Percentiles rank a stretch among this genome's conserved stretches.
Conservation (phyloP, 2,329 filamentous ascomycete species). For the Phoma herbarum region DNA sequence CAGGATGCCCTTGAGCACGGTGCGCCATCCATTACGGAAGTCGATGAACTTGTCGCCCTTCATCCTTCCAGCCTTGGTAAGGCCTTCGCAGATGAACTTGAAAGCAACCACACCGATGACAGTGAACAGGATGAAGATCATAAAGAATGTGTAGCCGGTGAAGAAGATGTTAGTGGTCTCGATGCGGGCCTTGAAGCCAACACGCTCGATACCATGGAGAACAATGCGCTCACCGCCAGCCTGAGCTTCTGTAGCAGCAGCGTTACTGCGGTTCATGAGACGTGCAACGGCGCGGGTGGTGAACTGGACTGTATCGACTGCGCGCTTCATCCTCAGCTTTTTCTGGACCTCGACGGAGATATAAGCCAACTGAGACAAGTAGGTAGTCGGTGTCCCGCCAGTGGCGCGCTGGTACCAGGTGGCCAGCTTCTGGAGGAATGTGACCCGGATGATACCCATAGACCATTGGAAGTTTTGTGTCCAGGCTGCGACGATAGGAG, state of each 20-base stretch:
- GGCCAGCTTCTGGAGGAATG: constrained; percentile 87
- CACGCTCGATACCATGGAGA: constrained; percentile 85
- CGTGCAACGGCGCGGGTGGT: constrained; percentile 38
- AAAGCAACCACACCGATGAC: constrained; percentile 77
- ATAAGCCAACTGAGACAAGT: constrained; percentile 76
- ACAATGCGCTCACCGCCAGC: constrained; percentile 52
- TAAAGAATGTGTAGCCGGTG: constrained; percentile 89
- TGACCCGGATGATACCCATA: constrained; percentile 90
- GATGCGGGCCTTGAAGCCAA: constrained; percentile 84
- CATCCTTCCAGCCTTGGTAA: constrained; percentile 78
- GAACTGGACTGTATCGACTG: constrained; percentile 29
- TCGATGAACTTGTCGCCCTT: constrained; percentile 87
- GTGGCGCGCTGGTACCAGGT: constrained; percentile 97
- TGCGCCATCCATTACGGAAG: constrained; percentile 93
- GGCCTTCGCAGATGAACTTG: constrained; percentile 81
- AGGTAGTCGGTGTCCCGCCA: constrained; percentile 81
- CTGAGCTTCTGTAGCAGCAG: constrained; percentile 51
- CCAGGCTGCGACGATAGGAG: constrained; percentile 90
- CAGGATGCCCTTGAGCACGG: constrained; percentile 90
- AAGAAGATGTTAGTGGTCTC: constrained; percentile 93
- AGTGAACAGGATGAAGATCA: constrained; percentile 80
- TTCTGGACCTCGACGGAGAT: constrained; percentile 89
- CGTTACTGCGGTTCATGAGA: constrained; percentile 57
- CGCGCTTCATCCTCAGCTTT: constrained; percentile 64
- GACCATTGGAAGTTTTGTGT: constrained; percentile 99